Conservation (phyloP, 371 early-diverging fungal genomes). For the Mucor racemosus region DNA sequence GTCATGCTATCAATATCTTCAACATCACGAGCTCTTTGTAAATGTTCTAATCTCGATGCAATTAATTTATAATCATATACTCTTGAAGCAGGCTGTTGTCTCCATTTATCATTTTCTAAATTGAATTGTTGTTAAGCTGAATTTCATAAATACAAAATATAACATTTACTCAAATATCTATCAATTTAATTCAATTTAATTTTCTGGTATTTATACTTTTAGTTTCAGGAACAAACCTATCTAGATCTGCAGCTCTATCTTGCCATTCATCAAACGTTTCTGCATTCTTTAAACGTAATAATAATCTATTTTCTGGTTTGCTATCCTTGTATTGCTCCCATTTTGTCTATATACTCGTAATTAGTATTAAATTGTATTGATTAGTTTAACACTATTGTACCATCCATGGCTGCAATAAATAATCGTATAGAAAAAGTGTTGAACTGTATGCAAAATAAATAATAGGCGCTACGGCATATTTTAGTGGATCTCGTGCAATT, state of each 20-base stretch:
- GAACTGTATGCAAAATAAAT: conserved; percentile 33
- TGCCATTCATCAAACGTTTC: conserved; percentile 67
- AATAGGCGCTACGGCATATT: conserved; percentile 35
- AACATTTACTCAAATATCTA: conserved; percentile 19
- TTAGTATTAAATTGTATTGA: too few relatives aligned
- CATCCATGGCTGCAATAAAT: conserved; percentile 36
- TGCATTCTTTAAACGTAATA: conserved; percentile 45
- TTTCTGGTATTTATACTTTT: neutral
- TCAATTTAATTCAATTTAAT: neutral
- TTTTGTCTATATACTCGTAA: conserved; percentile 18
- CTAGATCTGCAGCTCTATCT: conserved; percentile 57
- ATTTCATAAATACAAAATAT: neutral
- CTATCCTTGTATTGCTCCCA: conserved; percentile 39
- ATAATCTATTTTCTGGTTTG: conserved; percentile 47
- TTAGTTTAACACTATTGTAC: conserved; percentile 7
- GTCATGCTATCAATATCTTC: conserved; percentile 66
- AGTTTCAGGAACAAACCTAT: conserved; percentile 41
- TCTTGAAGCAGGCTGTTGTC: conserved; percentile 52
- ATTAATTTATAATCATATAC: conserved; percentile 77
- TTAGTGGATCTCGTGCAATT: conserved; percentile 27
- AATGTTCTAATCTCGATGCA: conserved; percentile 53
- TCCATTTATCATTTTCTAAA: conserved; percentile 64
- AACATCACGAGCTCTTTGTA: conserved; percentile 53
- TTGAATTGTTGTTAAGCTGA: neutral
- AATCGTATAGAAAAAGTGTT: conserved; percentile 24